Evolutionary conservation across 2,329 filamentous ascomycete species (phyloP), one percentile per base, ranked within the genome.

Genomic region (Cordyceps cicadae): DNA sequence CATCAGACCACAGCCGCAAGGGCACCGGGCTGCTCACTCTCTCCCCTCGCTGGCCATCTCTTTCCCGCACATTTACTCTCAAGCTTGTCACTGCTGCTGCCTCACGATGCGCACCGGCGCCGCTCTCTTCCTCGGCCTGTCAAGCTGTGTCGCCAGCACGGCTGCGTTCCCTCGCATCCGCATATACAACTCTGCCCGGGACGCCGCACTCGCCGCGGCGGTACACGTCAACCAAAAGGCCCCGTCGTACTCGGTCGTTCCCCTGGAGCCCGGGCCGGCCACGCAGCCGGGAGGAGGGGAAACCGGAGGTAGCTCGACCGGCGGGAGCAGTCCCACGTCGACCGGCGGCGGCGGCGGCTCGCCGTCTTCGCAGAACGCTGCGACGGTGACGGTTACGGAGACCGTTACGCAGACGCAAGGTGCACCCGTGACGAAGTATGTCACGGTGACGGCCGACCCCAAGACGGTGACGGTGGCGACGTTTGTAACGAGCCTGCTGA

Each of bases 231-330:
- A 59, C 26, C 57, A 54, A 17, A 59, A 63, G n/a, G 69, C 69
- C 54, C 74, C 73, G 2, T 67, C 67, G 24, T 77, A 76, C 54
- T 74, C 72, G 3, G 72, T 77, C 34, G 72, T 77, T 5, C 72
- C 73, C 15, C 64, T 76, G n/a, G 73, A 74, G 54, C 73, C 73
- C 2, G 67, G 65, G 17, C 56, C 56, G 2, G n/a, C 48, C n/a
- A 59, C 56, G 48, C 46, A 59, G 37, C 8, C 48, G n/a, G 34
- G 17, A 3, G 64, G 71, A 6, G 60, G 49, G 14, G 59, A 62
- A 24, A 64, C 67, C 26, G 65, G 52, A 45, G 67, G 62, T 39
- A 66, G 64, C 19, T 65, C 66, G 24, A 66, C 66, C 39, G 65
- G 60, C 48, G 65, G 63, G 59, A 48, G 39, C 37, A 55, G 45